Percentiles rank a stretch among this genome's conserved stretches.
phyloP scores from a whole-genome alignment of 345 rosid species.

The Brassica nigra region DNA sequence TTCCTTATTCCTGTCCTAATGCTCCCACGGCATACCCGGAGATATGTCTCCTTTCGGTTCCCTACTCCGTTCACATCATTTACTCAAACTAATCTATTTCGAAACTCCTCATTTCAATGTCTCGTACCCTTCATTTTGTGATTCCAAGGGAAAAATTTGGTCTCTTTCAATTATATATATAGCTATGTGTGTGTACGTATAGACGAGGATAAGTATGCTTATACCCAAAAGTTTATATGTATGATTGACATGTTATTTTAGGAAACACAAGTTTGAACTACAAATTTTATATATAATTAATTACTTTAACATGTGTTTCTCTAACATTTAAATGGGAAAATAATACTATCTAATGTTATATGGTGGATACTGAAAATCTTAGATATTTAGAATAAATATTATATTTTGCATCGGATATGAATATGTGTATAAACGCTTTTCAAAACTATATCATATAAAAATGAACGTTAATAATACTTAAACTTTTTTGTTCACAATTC shows the following conservation, averaged over 20 bases:
- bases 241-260: not conserved
- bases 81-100: constrained; percentile 27
- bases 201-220: not conserved
- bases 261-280: not conserved
- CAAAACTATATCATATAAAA: not conserved
- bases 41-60: constrained; percentile 46
- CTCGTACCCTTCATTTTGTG: constrained; percentile 23
- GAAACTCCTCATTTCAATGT: constrained; percentile 33
- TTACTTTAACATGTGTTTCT: not conserved
- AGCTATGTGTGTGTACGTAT: not conserved
- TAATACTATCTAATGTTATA: not conserved
- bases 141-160: not conserved
- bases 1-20: constrained; percentile 70
- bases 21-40: constrained; percentile 61
- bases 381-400: not conserved
- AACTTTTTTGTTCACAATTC: too few relatives aligned
- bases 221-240: not conserved
- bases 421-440: not conserved
- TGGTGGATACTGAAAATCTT: not conserved
- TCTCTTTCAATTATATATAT: not conserved
- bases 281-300: not conserved
- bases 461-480: not conserved
- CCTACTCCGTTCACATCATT: constrained; percentile 21
- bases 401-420: not conserved
- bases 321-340: not conserved